Percentiles rank a stretch among this genome's conserved stretches.
Evolutionary conservation across 2,329 filamentous ascomycete species (phyloP).

Genomic region (Capronia coronata): DNA sequence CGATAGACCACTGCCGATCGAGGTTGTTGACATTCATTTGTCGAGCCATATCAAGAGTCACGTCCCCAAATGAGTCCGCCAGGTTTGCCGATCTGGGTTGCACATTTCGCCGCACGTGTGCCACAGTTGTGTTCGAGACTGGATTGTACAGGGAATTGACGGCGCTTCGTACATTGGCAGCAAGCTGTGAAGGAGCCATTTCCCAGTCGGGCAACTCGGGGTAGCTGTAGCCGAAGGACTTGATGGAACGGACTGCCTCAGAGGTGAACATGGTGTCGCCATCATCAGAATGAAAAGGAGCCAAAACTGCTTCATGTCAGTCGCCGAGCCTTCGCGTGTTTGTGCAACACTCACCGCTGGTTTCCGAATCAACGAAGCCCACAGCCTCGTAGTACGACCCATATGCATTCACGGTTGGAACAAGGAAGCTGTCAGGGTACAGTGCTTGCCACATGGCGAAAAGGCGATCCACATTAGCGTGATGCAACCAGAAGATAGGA

Average conservation of each 20-base stretch:
- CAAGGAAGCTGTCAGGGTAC: constrained; percentile 55
- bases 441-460: constrained; percentile 72
- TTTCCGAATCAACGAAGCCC: constrained; percentile 20
- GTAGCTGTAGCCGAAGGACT: constrained; percentile 68
- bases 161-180: constrained; percentile 40
- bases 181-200: constrained; percentile 33
- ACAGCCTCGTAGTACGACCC: constrained; percentile 47
- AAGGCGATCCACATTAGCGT: constrained; percentile 65
- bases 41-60: constrained; percentile 21
- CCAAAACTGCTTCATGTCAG: constrained; percentile 33
- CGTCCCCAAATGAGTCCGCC: constrained; percentile 34
- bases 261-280: constrained; percentile 61
- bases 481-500: constrained; percentile 71
- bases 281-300: constrained; percentile 58
- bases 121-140: constrained; percentile 7
- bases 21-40: constrained; percentile 30
- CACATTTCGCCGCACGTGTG: constrained; percentile 13
- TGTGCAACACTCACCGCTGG: constrained; percentile 20
- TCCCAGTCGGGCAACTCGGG: constrained; percentile 52
- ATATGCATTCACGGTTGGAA: constrained; percentile 43
- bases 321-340: constrained; percentile 2
- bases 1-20: constrained; percentile 57
- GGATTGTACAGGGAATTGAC: constrained; percentile 58
- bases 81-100: constrained; percentile 29
- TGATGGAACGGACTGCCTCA: constrained; percentile 52